Evolutionary conservation across 768 basidiomycete species (phyloP), one percentile per base, ranked within the genome.

Genomic region (Lepiota subincarnata): DNA sequence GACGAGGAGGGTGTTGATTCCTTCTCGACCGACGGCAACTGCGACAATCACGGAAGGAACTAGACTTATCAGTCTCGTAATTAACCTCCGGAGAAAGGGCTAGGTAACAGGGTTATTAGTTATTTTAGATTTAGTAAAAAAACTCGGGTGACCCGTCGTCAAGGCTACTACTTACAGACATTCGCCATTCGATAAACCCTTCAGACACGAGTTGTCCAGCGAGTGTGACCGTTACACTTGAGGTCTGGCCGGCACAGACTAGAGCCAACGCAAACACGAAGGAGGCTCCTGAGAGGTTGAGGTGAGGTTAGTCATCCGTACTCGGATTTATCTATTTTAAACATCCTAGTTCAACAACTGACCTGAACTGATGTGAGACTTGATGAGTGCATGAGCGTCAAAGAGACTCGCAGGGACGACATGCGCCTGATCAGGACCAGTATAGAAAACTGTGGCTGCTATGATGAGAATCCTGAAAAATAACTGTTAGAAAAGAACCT

Each of bases 191-290:
- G 59, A 91, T 78, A 66, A 90, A 89, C 0, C 89, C 89, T 62
- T 92, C 89, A 1, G 81, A 82, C 46, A 92, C 84, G 34, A 86
- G 81, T 67, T 92, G 90, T 0, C 89, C 89, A 3, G 86, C 83
- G 31, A 91, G 72, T 0, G 89, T 92, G 6, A 86, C 89, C 0
- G 89, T 83, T 53, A 92, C 78, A 36, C 82, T 83, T 2, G 91
- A 86, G 36, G 83, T 83, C 65, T 93, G 89, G 0, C 91, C 89
- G 0, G 87, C 77, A 43, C 82, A 83, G 18, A 93, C 73, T 2
- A 92, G 69, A 2, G 87, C 88, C 18, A 93, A 62, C 5, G 90
- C 90, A 56, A 92, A 93, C 31, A 90, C 69, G 16, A 81, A 69
- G 0, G 81, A 87, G 6, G 87, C 80, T 26, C 74, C 87, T 86